These are phyloP conservation scores for Dactylis glomerata DNA, from an alignment of 176 grass and related monocot species.

Conservation along the genomic window DNA sequence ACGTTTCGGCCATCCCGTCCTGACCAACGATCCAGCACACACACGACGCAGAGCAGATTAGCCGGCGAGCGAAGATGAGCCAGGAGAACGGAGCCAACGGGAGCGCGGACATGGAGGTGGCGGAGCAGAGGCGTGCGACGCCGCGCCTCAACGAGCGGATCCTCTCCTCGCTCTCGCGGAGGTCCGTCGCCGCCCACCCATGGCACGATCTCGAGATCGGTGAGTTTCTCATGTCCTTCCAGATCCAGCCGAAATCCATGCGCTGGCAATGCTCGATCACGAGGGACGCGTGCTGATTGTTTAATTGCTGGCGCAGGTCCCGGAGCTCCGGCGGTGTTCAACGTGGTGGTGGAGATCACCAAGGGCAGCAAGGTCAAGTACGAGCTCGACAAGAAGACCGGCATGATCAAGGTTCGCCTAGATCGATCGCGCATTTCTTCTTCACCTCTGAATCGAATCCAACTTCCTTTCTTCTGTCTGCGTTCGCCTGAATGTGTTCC, in stretches of 20 bases:
- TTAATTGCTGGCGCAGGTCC: slow-evolving; percentile 35
- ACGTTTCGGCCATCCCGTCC: neutral
- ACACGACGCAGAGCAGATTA: too few relatives aligned
- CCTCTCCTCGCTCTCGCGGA: slow-evolving; percentile 72
- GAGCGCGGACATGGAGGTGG: neutral
- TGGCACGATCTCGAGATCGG: slow-evolving; percentile 99
- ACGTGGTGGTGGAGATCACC: slow-evolving; percentile 91
- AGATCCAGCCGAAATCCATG: neutral
- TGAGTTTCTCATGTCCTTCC: neutral
- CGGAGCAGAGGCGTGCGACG: slow-evolving; percentile 7
- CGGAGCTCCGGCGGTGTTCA: slow-evolving; percentile 80
- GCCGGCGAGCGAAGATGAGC: slow-evolving; percentile 16
- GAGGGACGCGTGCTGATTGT: neutral
- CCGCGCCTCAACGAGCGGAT: slow-evolving; percentile 88
- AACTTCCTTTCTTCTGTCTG: neutral
- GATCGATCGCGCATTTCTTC: neutral
- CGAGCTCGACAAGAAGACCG: slow-evolving; percentile 97
- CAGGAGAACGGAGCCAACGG: slow-evolving; percentile 14
- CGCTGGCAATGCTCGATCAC: neutral
- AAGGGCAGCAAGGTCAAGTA: slow-evolving; percentile 98
- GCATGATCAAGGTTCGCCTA: slow-evolving; percentile 66
- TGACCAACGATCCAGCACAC: neutral
- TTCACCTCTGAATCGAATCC: neutral
- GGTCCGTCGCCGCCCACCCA: slow-evolving; percentile 94
- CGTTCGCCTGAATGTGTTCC: neutral